phyloP scores from a whole-genome alignment of 352 stramenopile species.

The Phytophthora syringae region DNA sequence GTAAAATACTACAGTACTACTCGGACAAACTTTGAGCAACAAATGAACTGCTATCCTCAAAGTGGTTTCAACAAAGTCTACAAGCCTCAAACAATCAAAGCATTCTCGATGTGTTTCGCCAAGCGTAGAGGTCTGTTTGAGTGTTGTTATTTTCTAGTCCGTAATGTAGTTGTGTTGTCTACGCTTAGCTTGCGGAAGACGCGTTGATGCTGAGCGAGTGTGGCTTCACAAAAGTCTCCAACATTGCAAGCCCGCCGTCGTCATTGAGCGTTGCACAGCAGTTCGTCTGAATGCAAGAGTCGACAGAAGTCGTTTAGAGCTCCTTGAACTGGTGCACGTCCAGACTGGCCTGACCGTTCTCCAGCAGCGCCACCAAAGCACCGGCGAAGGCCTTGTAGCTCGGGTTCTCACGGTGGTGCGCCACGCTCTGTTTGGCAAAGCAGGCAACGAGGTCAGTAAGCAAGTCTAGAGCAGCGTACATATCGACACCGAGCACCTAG shows the following conservation, averaged over 20 bases:
- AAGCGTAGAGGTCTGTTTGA: too few relatives aligned
- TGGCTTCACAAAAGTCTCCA: background rate
- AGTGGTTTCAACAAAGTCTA: background rate
- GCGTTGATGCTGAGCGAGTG: background rate
- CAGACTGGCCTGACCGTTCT: conserved; percentile 24
- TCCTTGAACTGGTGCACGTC: conserved; percentile 28
- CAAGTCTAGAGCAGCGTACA: too few relatives aligned
- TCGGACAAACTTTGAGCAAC: background rate
- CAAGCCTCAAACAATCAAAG: too few relatives aligned
- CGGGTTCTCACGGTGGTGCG: conserved; percentile 21
- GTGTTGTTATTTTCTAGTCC: background rate
- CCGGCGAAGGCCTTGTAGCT: conserved; percentile 20
- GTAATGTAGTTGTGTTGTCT: background rate
- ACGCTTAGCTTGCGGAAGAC: background rate
- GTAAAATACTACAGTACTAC: too few relatives aligned
- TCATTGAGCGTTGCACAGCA: background rate
- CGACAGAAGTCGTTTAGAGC: conserved; percentile 19
- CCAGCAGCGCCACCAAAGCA: conserved; percentile 14
- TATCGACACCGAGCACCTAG: background rate
- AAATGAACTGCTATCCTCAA: background rate
- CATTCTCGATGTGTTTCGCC: too few relatives aligned
- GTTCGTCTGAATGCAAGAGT: background rate
- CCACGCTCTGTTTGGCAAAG: conserved; percentile 20
- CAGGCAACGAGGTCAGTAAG: conserved; percentile 8
- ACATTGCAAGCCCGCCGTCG: background rate